Base-by-base conservation (phyloP, 805 yeast genomes). In the Pichia heedii region DNA sequence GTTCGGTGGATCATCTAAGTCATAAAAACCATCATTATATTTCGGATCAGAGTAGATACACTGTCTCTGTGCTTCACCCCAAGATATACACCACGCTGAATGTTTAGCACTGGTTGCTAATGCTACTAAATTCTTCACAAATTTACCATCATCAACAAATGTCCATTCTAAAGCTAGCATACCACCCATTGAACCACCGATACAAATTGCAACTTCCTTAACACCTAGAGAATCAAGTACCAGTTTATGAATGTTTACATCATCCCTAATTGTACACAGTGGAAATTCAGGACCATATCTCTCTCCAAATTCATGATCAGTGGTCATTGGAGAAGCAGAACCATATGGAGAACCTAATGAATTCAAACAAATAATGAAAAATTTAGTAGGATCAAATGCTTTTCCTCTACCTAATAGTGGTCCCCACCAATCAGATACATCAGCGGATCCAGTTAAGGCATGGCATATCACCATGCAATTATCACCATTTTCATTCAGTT, bases 141-240 rank as follows among this genome's bases (percentile, higher is more conserved):
- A 93, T 1, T 68, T 60, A 4, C 82, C 82, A 43, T 77, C 80
- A 22, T 60, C 56, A 16, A 57, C 63, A 58, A 75, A 86, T 3
- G 88, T 77, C 74, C 86, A 93, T 61, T 93, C 98, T 54, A 93
- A 67, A 0, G 89, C 87, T 37, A 88, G 67, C 97, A 93, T 93
- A 18, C 98, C 98, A 35, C 98, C 98, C 98, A 93, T 93, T 22
- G 97, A 89, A 0, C 98, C 98, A 33, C 98, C 98, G 45, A 93
- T 76, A 16, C 84, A 94, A 41, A 81, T 75, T 1, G 97, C 96
- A 24, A 90, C 68, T 45, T 79, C 74, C 42, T 71, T 73, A n/a
- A 93, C 86, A 0, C 86, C 88, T 37, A 93, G 63, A 5, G 80
- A 77, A 51, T 89, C 96, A 39, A 93, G 66, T 2, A 90, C 81